Evolutionary conservation across 148 eudicot genomes (phyloP).

Genomic region (Nepenthes mirabilis): DNA sequence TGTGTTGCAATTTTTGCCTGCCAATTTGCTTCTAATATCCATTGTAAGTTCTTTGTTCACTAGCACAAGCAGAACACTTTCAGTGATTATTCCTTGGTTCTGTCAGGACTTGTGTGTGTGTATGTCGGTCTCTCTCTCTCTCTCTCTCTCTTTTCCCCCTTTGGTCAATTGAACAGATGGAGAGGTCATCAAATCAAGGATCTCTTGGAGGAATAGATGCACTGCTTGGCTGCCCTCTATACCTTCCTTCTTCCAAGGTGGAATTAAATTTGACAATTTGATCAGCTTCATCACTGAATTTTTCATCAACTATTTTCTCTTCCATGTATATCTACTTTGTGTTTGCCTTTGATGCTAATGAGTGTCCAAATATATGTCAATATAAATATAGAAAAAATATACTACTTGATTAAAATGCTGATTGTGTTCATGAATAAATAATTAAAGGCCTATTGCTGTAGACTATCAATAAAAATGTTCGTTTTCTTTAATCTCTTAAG

Average conservation of each 20-base stretch:
- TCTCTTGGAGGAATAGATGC: conserved; percentile 63
- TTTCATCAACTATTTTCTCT: too few relatives aligned
- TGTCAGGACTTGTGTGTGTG: too few relatives aligned
- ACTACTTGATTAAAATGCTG: too few relatives aligned
- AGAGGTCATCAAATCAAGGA: conserved; percentile 43
- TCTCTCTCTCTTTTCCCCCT: not conserved
- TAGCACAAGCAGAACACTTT: not conserved
- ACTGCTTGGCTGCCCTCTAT: conserved; percentile 54
- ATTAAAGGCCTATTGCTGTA: too few relatives aligned
- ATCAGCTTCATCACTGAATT: not conserved
- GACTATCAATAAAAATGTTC: too few relatives aligned
- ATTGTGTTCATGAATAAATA: too few relatives aligned
- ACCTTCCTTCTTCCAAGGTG: conserved; percentile 50
- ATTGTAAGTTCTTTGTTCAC: conserved; percentile 19
- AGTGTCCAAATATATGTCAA: too few relatives aligned
- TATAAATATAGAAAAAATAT: too few relatives aligned
- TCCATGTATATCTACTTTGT: too few relatives aligned
- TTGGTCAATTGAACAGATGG: conserved; percentile 18
- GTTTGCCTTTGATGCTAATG: too few relatives aligned
- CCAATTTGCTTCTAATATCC: conserved; percentile 38
- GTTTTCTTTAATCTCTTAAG: too few relatives aligned
- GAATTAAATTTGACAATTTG: not conserved
- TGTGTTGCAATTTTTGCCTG: conserved; percentile 36
- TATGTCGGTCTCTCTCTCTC: not conserved
- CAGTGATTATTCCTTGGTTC: too few relatives aligned